These are phyloP conservation scores for Stemphylium vesicarium DNA, from an alignment of 2,329 filamentous ascomycete species.

Conservation along the genomic window DNA sequence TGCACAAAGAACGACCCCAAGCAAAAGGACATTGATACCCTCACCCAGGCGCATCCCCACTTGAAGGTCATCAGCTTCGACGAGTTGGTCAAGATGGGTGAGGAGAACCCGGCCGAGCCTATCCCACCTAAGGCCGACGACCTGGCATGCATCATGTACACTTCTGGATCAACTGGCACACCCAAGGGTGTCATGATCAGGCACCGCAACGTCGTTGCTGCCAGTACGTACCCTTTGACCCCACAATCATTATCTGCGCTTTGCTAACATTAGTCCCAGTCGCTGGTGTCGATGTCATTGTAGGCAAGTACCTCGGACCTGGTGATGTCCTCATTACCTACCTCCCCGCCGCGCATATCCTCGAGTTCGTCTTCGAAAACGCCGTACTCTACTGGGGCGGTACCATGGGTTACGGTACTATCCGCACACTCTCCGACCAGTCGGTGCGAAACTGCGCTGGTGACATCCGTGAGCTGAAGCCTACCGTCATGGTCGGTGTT, in stretches of 20 bases:
- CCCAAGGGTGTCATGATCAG: conserved; percentile 88
- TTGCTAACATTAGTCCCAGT: conserved; percentile 52
- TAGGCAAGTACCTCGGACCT: conserved; percentile 78
- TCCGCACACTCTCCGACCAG: conserved; percentile 83
- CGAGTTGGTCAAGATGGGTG: conserved; percentile 60
- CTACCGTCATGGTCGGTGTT: conserved; percentile 90
- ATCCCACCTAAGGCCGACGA: conserved; percentile 76
- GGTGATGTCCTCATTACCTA: conserved; percentile 86
- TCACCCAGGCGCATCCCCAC: conserved; percentile 61
- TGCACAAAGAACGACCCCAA: conserved; percentile 62
- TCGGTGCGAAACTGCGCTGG: conserved; percentile 90
- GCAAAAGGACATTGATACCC: conserved; percentile 60
- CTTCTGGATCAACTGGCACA: conserved; percentile 85
- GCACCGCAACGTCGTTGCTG: conserved; percentile 80
- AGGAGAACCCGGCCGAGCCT: conserved; percentile 73
- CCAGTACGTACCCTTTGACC: conserved; percentile 60
- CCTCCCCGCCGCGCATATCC: conserved; percentile 91
- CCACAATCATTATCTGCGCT: neutral
- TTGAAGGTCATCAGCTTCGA: conserved; percentile 63
- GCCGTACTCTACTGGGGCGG: conserved; percentile 86
- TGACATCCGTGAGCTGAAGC: conserved; percentile 90
- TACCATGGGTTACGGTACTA: conserved; percentile 91
- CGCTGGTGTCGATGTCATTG: conserved; percentile 78
- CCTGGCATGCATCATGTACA: conserved; percentile 81
- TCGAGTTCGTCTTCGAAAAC: conserved; percentile 96